Base-by-base conservation (phyloP, 225 moss, liverwort and hornwort species). In the Bryum argenteum region DNA sequence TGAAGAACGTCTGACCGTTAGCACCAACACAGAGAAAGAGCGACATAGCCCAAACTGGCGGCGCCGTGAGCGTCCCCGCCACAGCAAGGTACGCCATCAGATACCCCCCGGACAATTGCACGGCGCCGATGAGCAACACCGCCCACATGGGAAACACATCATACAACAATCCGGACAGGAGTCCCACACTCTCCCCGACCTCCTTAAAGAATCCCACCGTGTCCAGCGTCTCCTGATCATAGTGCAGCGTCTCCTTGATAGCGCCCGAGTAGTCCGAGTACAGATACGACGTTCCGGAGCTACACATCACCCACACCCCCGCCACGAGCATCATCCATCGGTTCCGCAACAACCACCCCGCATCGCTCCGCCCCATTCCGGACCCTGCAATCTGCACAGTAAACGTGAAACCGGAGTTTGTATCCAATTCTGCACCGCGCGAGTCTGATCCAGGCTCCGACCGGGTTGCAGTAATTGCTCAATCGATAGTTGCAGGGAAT, bases 201-300 rank as follows among this genome's bases (percentile, higher is more conserved):
- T 87, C 87, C 63, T 87, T 84, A 78, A 83, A 83, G 70, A 87
- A 83, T 0, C 76, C 87, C 17, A 87, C 83, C 8, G 80, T 83
- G 78, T 83, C 83, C 0, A 87, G 75, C 9, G 83, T 83, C 45
- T 81, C 66, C 8, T 87, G 87, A 70, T 84, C 75, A 52, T 87
- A 87, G 21, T 54, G 71, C 0, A 87, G 81, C 21, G 69, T 37
- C 10, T 72, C 48, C 41, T 85, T 85, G 42, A 85, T 76, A 4
- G 76, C 60, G 12, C 26, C 60, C 0, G 85, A 85, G 56, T 85
- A 85, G 12, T 81, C 85, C 4, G 78, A 60, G 70, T 81, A 85
- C 2, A 85, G 78, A 15, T 85, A 85, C 1, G 85, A 85, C 3
- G 69, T 58, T 2, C 85, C 81, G 2, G 72, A 37, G 38, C 76